Base-by-base conservation (phyloP, 441 rosid genomes). In the Gossypium laxum region DNA sequence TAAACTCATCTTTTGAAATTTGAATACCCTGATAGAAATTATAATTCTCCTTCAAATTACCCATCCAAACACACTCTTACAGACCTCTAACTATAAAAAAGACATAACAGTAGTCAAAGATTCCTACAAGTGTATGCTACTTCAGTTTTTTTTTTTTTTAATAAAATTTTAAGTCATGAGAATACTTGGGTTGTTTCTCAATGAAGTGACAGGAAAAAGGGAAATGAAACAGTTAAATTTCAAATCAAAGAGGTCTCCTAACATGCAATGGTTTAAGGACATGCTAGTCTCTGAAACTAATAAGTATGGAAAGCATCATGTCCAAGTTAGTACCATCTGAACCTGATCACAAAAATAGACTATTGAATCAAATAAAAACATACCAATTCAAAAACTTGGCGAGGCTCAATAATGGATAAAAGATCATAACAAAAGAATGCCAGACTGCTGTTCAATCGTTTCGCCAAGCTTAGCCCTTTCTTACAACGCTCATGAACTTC, bases 341-440 rank as follows among this genome's bases (percentile, higher is more conserved):
- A 47, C 19, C 15, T 5, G 28, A 48, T 21, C 68, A 52, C 55
- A 72, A 24, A 45, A 62, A 58, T 67, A 54, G 17, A 32, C 14
- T 47, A 43, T 48, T 67, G 47, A 70, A 57, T 22, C 38, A 65
- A 75, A 45, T 54, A 43, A 24, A 67, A 78, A 60, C 93, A 28
- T 89, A 95, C 98, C 93, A 95, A 71, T 76, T 95, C 99, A 82
- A 92, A 95, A 74, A 92, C 98, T 84, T 92, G 99, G 72, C 96
- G 91, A 67, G 99, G 98, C 84, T 95, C 99, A 81, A 92, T 86
- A 75, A 91, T 85, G 51, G 95, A 92, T 75, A 95, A 80, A 68
- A 95, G 96, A 87, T 95, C 99, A 80, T 92, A 95, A 68, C 99
- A 95, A 81, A 95, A 91, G 82, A 95, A 95, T 80, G 95, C 99